A percentile compares a stretch with the other conserved stretches of the same genome.
phyloP scores from a whole-genome alignment of 805 yeast species.

The Kuraishia molischiana region DNA sequence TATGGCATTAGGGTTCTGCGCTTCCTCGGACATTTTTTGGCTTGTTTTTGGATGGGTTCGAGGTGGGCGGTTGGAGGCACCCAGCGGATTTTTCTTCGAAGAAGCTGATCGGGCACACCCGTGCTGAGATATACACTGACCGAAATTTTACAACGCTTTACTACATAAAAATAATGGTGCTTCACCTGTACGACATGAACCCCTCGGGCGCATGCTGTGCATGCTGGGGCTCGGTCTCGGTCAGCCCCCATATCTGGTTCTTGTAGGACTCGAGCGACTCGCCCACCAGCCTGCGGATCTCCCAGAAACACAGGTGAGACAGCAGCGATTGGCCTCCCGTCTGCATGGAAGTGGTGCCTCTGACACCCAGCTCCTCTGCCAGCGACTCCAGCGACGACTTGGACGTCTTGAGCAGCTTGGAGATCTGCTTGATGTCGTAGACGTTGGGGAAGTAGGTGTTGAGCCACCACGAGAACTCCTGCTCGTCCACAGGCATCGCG shows the following conservation, averaged over 20 bases:
- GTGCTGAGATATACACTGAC: no score
- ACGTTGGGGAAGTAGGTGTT: conserved; percentile 68
- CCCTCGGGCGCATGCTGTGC: no score
- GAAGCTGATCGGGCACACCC: no score
- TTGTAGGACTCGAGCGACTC: conserved; percentile 9
- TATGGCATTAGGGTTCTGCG: conserved; percentile 17
- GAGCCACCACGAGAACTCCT: conserved; percentile 67
- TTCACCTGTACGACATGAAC: no score
- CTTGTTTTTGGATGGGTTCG: no score
- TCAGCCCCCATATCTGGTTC: conserved; percentile 22
- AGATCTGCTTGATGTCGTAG: conserved; percentile 65
- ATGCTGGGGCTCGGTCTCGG: no score
- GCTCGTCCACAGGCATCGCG: conserved; percentile 70
- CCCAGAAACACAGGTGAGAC: conserved; percentile 57
- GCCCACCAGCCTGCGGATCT: conserved; percentile 25
- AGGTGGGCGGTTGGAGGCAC: no score
- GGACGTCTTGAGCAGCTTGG: conserved; percentile 10
- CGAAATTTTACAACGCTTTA: no score
- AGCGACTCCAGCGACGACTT: conserved; percentile 48
- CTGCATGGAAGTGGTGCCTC: conserved; percentile 34
- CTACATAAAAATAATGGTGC: no score
- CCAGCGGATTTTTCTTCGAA: no score
- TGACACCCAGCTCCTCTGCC: conserved; percentile 62
- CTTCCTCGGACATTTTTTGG: no score
- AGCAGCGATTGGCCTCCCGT: conserved; percentile 58